Percentiles rank a stretch among this genome's conserved stretches.
phyloP scores from a whole-genome alignment of 1,284 basidiomycete genomes.

The Caloboletus inedulis region DNA sequence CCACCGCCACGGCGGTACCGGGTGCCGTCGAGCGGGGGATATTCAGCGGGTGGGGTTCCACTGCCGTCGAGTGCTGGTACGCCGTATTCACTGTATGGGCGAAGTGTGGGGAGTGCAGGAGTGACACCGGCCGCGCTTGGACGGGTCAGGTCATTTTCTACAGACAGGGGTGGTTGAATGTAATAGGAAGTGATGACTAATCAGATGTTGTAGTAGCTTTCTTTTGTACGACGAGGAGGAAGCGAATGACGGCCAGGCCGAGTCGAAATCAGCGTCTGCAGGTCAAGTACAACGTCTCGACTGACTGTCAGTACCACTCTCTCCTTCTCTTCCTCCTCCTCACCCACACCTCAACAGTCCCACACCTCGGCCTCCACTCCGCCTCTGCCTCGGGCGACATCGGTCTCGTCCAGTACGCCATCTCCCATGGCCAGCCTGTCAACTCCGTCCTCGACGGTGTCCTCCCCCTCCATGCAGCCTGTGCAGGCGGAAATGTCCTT shows the following conservation, averaged over 20 bases:
- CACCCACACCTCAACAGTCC: slow-evolving; percentile 47
- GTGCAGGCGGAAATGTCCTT: slow-evolving; percentile 79
- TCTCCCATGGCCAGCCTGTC: slow-evolving; percentile 90
- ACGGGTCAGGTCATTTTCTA: slow-evolving; percentile 15
- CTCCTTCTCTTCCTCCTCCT: not conserved
- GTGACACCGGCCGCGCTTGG: slow-evolving; percentile 20
- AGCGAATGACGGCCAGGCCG: slow-evolving; percentile 14
- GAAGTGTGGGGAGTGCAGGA: slow-evolving; percentile 16
- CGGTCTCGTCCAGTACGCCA: slow-evolving; percentile 82
- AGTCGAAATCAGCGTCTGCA: slow-evolving; percentile 41
- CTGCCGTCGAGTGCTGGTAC: slow-evolving; percentile 19
- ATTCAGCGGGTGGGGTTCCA: slow-evolving; percentile 13
- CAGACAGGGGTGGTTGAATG: slow-evolving; percentile 8
- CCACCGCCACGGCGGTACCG: slow-evolving; percentile 23
- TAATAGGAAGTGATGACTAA: slow-evolving; percentile 16
- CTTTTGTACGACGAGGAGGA: not conserved
- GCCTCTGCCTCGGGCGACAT: slow-evolving; percentile 87
- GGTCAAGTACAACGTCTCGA: slow-evolving; percentile 74
- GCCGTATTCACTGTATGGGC: slow-evolving; percentile 19
- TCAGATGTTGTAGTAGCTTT: slow-evolving; percentile 1
- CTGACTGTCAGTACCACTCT: slow-evolving; percentile 57
- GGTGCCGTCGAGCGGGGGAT: slow-evolving; percentile 15
- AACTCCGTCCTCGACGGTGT: slow-evolving; percentile 92
- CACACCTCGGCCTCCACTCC: slow-evolving; percentile 84
- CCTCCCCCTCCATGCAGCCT: slow-evolving; percentile 87